Percentiles rank a stretch among this genome's conserved stretches.
phyloP scores from a whole-genome alignment of 2,329 filamentous ascomycete species.

The Fusarium sp. region DNA sequence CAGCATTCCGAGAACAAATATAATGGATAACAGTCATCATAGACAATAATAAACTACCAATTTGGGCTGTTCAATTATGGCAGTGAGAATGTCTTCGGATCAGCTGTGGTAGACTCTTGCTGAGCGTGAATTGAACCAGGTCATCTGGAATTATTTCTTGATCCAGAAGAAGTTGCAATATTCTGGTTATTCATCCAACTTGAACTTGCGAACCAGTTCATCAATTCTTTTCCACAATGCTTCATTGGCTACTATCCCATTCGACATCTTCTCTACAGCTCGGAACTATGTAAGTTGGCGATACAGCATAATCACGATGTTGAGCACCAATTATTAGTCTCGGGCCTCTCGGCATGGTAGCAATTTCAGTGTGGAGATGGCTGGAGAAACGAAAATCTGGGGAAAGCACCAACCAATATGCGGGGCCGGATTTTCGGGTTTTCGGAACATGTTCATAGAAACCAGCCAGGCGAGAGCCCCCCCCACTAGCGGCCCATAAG shows the following conservation, averaged over 20 bases:
- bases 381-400: not conserved
- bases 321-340: not conserved
- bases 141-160: not conserved
- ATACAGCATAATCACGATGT: not conserved
- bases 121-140: not conserved
- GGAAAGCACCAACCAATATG: not conserved
- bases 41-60: not conserved
- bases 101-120: not conserved
- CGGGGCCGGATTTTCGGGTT: conserved; percentile 5
- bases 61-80: not conserved
- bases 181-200: not conserved
- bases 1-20: not conserved
- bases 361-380: not conserved
- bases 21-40: not conserved
- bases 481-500: not conserved
- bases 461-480: not conserved
- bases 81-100: not conserved
- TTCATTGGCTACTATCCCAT: not conserved
- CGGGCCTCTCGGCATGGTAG: not conserved
- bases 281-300: not conserved
- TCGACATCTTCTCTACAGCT: not conserved
- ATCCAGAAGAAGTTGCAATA: not conserved
- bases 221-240: not conserved
- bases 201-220: not conserved
- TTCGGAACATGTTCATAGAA: conserved; percentile 3